Conservation (phyloP, 768 basidiomycete species). For the Pleurotus platypus region DNA sequence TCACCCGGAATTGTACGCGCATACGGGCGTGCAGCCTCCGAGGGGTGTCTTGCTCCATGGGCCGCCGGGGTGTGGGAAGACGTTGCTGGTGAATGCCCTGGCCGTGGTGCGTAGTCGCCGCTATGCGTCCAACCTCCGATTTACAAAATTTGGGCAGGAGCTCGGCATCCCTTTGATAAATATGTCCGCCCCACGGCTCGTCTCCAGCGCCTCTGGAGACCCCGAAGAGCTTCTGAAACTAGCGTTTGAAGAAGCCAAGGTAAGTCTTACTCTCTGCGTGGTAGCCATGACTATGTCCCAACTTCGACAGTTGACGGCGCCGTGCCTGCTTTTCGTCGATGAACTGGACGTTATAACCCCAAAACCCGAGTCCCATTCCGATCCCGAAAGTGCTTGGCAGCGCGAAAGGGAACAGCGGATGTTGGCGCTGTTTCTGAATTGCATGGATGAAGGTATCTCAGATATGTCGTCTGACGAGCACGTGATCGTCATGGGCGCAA, state of each 20-base stretch:
- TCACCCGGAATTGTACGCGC: slow-evolving; percentile 93
- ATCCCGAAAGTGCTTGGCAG: slow-evolving; percentile 83
- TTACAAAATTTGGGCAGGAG: slow-evolving; percentile 52
- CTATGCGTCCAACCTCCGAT: background rate
- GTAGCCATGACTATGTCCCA: background rate
- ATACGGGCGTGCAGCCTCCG: slow-evolving; percentile 90
- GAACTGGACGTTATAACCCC: slow-evolving; percentile 98
- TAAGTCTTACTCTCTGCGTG: slow-evolving; percentile 24
- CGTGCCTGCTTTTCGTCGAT: slow-evolving; percentile 93
- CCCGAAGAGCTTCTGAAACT: slow-evolving; percentile 95
- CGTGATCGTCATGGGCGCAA: slow-evolving; percentile 93
- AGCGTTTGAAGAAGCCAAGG: slow-evolving; percentile 97
- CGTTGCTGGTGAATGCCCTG: slow-evolving; percentile 88
- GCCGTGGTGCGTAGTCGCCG: slow-evolving; percentile 65
- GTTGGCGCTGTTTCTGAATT: slow-evolving; percentile 94
- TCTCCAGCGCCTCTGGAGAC: slow-evolving; percentile 98
- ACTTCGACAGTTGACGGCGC: slow-evolving; percentile 67
- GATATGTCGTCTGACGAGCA: slow-evolving; percentile 95
- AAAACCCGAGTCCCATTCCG: slow-evolving; percentile 35
- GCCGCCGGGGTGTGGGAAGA: slow-evolving; percentile 97
- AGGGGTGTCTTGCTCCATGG: slow-evolving; percentile 92
- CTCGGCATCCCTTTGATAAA: slow-evolving; percentile 89
- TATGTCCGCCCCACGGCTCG: slow-evolving; percentile 92
- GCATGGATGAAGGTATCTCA: slow-evolving; percentile 77
- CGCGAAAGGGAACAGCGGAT: slow-evolving; percentile 98